Base-by-base conservation (phyloP, 129 eudicot species). In the Pittosporum tobira region DNA sequence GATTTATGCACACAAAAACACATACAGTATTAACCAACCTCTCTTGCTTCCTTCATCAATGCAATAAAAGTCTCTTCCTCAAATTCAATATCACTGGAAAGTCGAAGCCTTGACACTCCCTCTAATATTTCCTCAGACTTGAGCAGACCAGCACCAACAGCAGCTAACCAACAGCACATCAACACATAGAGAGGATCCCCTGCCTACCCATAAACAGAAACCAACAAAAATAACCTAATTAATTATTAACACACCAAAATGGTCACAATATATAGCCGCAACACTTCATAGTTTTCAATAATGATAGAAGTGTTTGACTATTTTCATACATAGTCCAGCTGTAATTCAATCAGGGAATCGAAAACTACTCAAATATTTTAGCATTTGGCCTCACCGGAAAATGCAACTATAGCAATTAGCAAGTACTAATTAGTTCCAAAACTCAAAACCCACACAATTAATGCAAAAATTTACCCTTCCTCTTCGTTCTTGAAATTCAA, bases 121-220 rank as follows among this genome's bases (percentile, higher is more conserved):
- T 91, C 98, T 63, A 86, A 62, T 46, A 91, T 91, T 76, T 91
- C 98, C 78, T 91, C 98, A 6, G 98, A 83, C 66, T 91, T 91
- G 27, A 91, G 83, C 64, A 91, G 71, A 48, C 98, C 98, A 57
- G 98, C 98, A 48, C 98, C 98, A 26, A 91, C 63, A 18, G 98
- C 96, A 56, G 98, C 98, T 76, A 91, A 56, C 98, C 98, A 91
- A 51, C 98, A 91, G 75, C 96, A 91, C 46, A 83, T 67, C 69
- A 91, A 66, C 62, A 91, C 98, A 59, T 91, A 76, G 31, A 86
- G 48, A 38, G 98, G 87, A 48, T 91, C 98, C 42, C 98, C 98
- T 69, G 87, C 76, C 98, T 91, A 44, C 68, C 28, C 30, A 71
- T 45, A 45, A 37, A 26, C 29, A 55, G 0, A 51, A n/a, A 15